These are phyloP conservation scores for Flammula alnicola DNA, from an alignment of 1,284 basidiomycete species.

Conservation along the genomic window DNA sequence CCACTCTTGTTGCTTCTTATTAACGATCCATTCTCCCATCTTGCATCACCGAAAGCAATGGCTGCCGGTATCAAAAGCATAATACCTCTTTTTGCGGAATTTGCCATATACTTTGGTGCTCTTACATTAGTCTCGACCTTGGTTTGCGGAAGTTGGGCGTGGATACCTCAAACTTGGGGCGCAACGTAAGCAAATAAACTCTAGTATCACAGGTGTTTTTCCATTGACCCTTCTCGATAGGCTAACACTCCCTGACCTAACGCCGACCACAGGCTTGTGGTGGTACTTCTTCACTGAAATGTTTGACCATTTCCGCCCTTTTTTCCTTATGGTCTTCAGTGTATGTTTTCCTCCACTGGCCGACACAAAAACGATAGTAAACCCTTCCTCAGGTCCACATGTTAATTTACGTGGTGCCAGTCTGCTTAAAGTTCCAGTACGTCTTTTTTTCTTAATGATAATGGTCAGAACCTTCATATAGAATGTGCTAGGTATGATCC, in stretches of 20 bases:
- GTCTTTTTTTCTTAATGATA: constrained; percentile 27
- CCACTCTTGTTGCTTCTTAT: constrained; percentile 72
- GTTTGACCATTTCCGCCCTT: constrained; percentile 97
- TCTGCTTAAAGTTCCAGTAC: constrained; percentile 88
- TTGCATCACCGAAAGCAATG: constrained; percentile 62
- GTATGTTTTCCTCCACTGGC: constrained; percentile 48
- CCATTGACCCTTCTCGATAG: constrained; percentile 40
- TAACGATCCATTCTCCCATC: constrained; percentile 60
- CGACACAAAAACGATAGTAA: not conserved
- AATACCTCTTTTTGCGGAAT: constrained; percentile 51
- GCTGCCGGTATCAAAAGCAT: constrained; percentile 39
- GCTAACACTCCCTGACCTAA: constrained; percentile 80
- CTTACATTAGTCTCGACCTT: constrained; percentile 57
- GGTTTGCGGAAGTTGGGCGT: constrained; percentile 61
- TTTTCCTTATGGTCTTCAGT: constrained; percentile 96
- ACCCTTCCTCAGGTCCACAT: constrained; percentile 76
- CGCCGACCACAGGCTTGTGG: constrained; percentile 93
- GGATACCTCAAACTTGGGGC: constrained; percentile 83
- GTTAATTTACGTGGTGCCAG: constrained; percentile 81
- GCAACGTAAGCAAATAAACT: constrained; percentile 66
- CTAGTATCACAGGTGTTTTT: constrained; percentile 1
- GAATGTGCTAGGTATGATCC: constrained; percentile 75
- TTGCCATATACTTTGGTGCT: constrained; percentile 50
- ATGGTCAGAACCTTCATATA: not conserved
- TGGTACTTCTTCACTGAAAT: constrained; percentile 99